Evolutionary conservation across 2,329 filamentous ascomycete genomes (phyloP).

Genomic region (Aspergillus sp.): DNA sequence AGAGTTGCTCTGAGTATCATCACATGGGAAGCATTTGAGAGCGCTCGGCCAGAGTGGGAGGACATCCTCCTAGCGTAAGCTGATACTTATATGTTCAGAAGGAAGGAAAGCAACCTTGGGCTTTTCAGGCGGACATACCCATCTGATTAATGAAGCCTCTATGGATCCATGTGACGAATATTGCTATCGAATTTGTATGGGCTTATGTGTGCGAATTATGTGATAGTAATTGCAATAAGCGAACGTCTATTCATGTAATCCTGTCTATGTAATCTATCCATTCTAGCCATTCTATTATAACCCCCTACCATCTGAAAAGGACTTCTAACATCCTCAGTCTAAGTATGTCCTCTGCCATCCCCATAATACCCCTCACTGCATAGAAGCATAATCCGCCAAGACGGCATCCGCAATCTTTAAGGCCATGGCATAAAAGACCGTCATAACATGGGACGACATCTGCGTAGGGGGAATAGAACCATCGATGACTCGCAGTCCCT

Average conservation of each 20-base stretch:
- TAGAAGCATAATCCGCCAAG: neutral
- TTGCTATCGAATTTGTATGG: too few species aligned
- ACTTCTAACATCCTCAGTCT: neutral
- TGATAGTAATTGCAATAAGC: too few species aligned
- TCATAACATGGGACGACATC: slow-evolving; percentile 35
- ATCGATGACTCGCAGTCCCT: slow-evolving; percentile 40
- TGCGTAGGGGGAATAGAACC: slow-evolving; percentile 39
- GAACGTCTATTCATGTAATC: neutral
- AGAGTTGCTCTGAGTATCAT: neutral
- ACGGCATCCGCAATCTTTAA: slow-evolving; percentile 26
- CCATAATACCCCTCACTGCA: neutral
- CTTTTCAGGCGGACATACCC: too few species aligned
- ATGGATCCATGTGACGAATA: too few species aligned
- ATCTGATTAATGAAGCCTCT: too few species aligned
- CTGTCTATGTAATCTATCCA: neutral
- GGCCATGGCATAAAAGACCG: slow-evolving; percentile 33
- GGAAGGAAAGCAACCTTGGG: too few species aligned
- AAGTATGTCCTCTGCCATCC: too few species aligned
- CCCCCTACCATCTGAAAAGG: neutral
- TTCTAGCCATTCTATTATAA: neutral
- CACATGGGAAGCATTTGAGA: neutral
- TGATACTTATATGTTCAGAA: too few species aligned
- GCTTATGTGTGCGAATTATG: too few species aligned
- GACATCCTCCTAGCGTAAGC: neutral
- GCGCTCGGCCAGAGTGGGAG: neutral